These are phyloP conservation scores for Neodidymelliopsis sp. DNA, from an alignment of 2,329 filamentous ascomycete genomes.

Conservation along the genomic window DNA sequence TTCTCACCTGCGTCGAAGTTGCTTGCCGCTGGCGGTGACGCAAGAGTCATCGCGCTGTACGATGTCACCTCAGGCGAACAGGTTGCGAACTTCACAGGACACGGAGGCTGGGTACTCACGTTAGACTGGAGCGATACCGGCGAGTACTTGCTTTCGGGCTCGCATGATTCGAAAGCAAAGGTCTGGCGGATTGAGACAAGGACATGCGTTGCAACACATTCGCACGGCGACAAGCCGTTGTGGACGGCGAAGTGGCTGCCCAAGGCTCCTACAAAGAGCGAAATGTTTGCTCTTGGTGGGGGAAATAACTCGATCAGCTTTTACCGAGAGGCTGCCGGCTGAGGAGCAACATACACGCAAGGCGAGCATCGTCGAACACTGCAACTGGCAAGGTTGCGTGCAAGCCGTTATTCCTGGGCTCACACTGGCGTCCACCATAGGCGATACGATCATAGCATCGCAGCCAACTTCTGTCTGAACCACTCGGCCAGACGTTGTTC, in stretches of 20 bases:
- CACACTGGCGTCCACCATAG: no score
- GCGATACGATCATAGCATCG: no score
- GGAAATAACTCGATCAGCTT: conserved; percentile 48
- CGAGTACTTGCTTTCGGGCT: conserved; percentile 87
- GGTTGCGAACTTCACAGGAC: conserved; percentile 81
- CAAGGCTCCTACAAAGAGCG: conserved; percentile 43
- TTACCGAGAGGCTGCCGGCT: conserved; percentile 51
- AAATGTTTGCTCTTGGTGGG: conserved; percentile 52
- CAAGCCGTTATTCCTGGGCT: no score
- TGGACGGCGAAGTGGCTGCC: conserved; percentile 52
- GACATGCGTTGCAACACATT: conserved; percentile 90
- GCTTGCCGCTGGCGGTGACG: conserved; percentile 89
- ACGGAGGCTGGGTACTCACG: conserved; percentile 86
- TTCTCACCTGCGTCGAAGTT: conserved; percentile 88
- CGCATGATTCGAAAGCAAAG: conserved; percentile 93
- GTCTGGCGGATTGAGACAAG: conserved; percentile 90
- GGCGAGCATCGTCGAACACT: not conserved
- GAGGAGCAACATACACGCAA: conserved; percentile 19
- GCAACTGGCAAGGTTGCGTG: no score
- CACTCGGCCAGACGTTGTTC: no score
- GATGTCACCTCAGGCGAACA: conserved; percentile 93
- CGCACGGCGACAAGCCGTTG: conserved; percentile 70
- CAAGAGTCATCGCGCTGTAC: conserved; percentile 87
- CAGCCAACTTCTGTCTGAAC: no score
- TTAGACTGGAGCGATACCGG: conserved; percentile 94